Conservation (phyloP, 2,329 filamentous ascomycete species). For the Apiospora malaysiana region DNA sequence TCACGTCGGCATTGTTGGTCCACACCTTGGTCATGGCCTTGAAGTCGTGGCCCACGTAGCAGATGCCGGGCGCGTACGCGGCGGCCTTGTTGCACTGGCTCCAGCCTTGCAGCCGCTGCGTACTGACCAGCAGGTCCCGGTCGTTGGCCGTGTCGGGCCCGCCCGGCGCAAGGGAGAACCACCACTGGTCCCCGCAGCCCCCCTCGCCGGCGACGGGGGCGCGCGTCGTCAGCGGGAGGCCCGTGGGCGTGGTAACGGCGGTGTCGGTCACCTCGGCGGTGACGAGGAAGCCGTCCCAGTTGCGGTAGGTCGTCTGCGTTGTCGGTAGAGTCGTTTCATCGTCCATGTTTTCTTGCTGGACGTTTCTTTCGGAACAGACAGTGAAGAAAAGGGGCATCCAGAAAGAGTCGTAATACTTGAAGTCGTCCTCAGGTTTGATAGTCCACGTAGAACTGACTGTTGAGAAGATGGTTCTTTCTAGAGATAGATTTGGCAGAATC, state of each 20-base stretch:
- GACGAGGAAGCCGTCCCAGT: too few species aligned
- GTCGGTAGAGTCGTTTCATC: too few species aligned
- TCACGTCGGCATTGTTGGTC: not conserved
- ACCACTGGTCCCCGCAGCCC: not conserved
- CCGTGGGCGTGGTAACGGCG: not conserved
- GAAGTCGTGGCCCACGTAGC: constrained; percentile 3
- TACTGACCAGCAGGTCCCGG: not conserved
- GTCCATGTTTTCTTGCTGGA: too few species aligned
- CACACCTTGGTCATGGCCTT: constrained; percentile 4
- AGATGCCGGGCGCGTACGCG: not conserved
- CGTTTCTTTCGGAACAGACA: too few species aligned
- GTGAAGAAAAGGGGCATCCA: too few species aligned
- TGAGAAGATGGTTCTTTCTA: too few species aligned
- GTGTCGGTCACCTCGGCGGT: not conserved
- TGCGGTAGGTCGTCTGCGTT: too few species aligned
- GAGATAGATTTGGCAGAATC: too few species aligned
- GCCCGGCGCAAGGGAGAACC: not conserved
- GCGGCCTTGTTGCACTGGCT: not conserved
- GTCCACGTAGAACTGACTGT: too few species aligned
- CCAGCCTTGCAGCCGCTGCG: not conserved
- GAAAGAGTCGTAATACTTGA: too few species aligned
- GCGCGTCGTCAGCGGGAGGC: not conserved
- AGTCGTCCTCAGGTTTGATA: too few species aligned
- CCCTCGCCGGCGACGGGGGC: not conserved
- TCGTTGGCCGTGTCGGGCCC: not conserved